Percentiles rank a stretch among this genome's conserved stretches.
Evolutionary conservation across 345 rosid genomes (phyloP).

Genomic region (Gossypium australe): DNA sequence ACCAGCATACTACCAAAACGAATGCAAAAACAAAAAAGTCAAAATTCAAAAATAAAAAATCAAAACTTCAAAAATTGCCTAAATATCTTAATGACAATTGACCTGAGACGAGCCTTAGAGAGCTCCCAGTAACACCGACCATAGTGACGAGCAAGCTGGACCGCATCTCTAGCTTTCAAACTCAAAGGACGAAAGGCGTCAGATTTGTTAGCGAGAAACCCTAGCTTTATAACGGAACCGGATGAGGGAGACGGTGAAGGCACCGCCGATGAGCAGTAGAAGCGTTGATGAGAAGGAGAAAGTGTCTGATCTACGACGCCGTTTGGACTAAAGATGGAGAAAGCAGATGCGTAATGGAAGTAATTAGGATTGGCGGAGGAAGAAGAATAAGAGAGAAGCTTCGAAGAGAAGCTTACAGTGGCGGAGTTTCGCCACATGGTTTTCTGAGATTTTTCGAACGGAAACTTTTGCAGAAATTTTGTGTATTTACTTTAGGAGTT

Average conservation of each 20-base stretch:
- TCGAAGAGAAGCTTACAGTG: constrained; percentile 27
- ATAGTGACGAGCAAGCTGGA: constrained; percentile 48
- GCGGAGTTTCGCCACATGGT: constrained; percentile 38
- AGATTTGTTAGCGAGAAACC: constrained; percentile 24
- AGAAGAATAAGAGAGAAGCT: constrained; percentile 16
- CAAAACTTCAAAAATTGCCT: not conserved
- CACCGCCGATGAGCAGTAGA: constrained; percentile 9
- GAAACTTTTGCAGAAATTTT: not conserved
- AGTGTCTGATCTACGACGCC: constrained; percentile 19
- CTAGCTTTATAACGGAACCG: constrained; percentile 29
- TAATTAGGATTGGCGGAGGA: constrained; percentile 20
- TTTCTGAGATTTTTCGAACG: not conserved
- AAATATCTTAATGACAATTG: not conserved
- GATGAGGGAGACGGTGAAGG: constrained; percentile 19
- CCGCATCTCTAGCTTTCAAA: constrained; percentile 24
- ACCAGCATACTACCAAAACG: constrained; percentile 61
- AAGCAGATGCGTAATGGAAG: constrained; percentile 25
- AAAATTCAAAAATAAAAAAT: not conserved
- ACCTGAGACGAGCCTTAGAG: constrained; percentile 98
- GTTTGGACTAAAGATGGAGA: constrained; percentile 18
- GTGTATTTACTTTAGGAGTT: not conserved
- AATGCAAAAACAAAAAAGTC: not conserved
- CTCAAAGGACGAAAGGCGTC: constrained; percentile 36
- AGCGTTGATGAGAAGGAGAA: not conserved
- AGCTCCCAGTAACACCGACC: constrained; percentile 86